Evolutionary conservation across 1,139 yeast genomes (phyloP), one percentile per base, ranked within the genome.

Genomic region (Nadsonia commutata): DNA sequence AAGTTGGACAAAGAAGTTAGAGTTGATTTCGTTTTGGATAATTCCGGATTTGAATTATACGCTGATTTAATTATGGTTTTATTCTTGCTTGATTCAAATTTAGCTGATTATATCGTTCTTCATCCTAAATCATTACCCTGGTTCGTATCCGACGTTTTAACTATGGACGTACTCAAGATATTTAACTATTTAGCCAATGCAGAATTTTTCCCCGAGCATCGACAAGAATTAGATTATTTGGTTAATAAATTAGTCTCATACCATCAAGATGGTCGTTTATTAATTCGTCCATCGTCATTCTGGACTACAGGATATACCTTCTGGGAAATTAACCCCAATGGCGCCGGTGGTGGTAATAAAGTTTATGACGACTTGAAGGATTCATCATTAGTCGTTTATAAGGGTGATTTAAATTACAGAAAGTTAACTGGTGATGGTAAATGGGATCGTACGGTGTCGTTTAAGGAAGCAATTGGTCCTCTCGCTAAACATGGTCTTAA

Each of bases 101-200:
- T 88, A 37, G 78, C 76, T 17, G 63, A 67, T 20, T 66, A 72
- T 43, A 75, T 90, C 48, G 80, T 78, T 21, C 68, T 93, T 51
- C 98, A 93, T 62, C 86, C 94, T 52, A 90, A 90, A 63, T 76
- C 78, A 46, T 72, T 85, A 49, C 97, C 98, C 37, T 90, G 97
- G 94, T 88, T 90, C 78, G 98, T 90, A 18, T 83, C 95, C 54
- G 99, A 90, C 60, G 93, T 93, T 13, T 77, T 86, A 74, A 75
- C 84, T 20, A 77, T 78, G 52, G 99, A 90, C 62, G 76, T 84
- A 51, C 68, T 69, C 40, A 63, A 70, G 38, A 66, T 86, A 45
- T 56, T 85, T 31, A 55, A 64, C 31, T 85, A 84, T 54, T 67
- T 90, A 53, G 51, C 47, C 23, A 74, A 79, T 53, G 53, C 65